Evolutionary conservation across 495 filamentous ascomycete species (phyloP).

Genomic region (Daldinia concentrica): DNA sequence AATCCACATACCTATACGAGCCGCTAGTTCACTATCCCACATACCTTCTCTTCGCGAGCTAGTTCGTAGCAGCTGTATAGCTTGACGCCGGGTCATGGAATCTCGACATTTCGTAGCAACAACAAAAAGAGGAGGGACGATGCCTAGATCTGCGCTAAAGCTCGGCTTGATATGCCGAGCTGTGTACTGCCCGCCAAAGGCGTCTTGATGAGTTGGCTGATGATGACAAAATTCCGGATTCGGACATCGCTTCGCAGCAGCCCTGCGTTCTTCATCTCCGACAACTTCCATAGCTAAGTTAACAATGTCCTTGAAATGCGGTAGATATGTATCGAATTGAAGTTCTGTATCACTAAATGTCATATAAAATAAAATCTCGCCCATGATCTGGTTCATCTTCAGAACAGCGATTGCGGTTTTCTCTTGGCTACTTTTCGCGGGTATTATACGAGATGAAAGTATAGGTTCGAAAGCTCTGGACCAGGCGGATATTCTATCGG

Average conservation of each 20-base stretch:
- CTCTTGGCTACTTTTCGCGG: slow-evolving; percentile 60
- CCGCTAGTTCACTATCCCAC: slow-evolving; percentile 68
- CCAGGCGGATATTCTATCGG: slow-evolving; percentile 61
- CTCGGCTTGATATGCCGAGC: slow-evolving; percentile 61
- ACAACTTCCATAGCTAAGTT: slow-evolving; percentile 58
- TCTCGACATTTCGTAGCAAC: slow-evolving; percentile 69
- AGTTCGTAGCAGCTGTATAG: slow-evolving; percentile 63
- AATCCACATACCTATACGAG: slow-evolving; percentile 63
- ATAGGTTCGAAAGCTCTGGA: slow-evolving; percentile 61
- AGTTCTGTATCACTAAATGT: slow-evolving; percentile 59
- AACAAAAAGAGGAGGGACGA: slow-evolving; percentile 64
- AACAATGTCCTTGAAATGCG: slow-evolving; percentile 55
- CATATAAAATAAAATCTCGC: slow-evolving; percentile 62
- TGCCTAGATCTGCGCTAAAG: slow-evolving; percentile 63
- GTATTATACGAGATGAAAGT: slow-evolving; percentile 55
- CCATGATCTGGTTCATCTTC: slow-evolving; percentile 65
- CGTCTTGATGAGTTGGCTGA: slow-evolving; percentile 49
- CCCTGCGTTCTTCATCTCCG: slow-evolving; percentile 59
- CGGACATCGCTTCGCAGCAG: slow-evolving; percentile 56
- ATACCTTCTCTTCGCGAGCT: slow-evolving; percentile 68
- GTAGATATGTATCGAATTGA: slow-evolving; percentile 55
- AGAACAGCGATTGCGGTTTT: slow-evolving; percentile 63
- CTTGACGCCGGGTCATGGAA: slow-evolving; percentile 60
- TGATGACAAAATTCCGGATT: slow-evolving; percentile 54
- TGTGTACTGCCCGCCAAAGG: slow-evolving; percentile 55